Base-by-base conservation (phyloP, 257 asterid genomes). In the Agastache rugosa region DNA sequence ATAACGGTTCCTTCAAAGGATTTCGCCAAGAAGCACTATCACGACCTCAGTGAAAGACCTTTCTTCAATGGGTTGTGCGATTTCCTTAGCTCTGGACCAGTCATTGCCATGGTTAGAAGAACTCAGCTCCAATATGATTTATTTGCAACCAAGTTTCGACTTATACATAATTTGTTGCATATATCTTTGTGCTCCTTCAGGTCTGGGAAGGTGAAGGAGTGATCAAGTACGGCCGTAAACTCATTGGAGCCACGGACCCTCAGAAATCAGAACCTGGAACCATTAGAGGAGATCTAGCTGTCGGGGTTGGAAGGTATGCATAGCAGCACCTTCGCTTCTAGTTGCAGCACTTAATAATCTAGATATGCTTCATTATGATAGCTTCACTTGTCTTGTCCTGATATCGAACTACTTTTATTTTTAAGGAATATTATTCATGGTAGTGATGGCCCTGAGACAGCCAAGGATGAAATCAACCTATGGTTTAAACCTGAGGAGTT, bases 171-270 rank as follows among this genome's bases (percentile, higher is more conserved):
- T 41, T 41, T 6, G 17, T 20, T 42, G 68, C 27, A 45, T 29
- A 17, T 5, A 61, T 45, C 34, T 50, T 69, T 27, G 44, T 65
- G 22, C 44, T 66, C 77, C 12, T 77, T 73, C 77, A 95, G 99
- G 99, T 95, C 45, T 95, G 99, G 99, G 99, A 95, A 87, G 98
- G 99, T 41, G 99, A 95, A 83, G 99, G 99, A 25, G 99, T 88
- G 56, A 95, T 95, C 79, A 92, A 84, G 77, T 92, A 95, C 3
- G 98, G 99, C 23, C 91, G 98, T 56, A 92, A 95, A 79, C 97
- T 95, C 61, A 93, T 95, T 17, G 99, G 99, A 71, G 99, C 98
- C 58, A 95, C 99, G 0, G 99, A 95, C 85, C 99, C 99, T 17
- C 98, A 92, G 87, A 95, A 92, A 86, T 95, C 99, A 23, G 99